These are phyloP conservation scores for Hericium alpestre DNA, from an alignment of 768 basidiomycete genomes.

Conservation along the genomic window DNA sequence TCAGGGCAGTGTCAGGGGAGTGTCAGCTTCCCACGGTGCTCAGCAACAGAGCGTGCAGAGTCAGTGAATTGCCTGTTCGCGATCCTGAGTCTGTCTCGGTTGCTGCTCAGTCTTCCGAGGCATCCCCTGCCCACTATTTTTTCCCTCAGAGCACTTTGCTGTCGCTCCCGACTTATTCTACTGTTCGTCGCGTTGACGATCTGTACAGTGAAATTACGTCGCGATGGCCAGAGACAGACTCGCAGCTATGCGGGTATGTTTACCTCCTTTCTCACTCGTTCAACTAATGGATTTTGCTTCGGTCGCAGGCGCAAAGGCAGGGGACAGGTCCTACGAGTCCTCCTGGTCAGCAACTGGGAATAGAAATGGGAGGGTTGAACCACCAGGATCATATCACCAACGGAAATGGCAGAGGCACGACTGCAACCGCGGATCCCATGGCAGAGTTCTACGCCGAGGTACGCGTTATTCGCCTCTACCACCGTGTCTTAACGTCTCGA, in stretches of 20 bases:
- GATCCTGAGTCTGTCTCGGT: no score
- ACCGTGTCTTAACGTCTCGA: not conserved
- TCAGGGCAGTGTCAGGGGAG: no score
- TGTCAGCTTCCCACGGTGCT: not conserved
- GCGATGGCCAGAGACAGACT: not conserved
- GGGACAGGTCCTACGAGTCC: conserved; percentile 14
- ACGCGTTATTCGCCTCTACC: conserved; percentile 1
- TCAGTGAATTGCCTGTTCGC: no score
- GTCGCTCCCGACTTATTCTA: no score
- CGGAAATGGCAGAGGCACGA: conserved; percentile 11
- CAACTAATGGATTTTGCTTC: not conserved
- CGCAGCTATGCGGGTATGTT: conserved; percentile 14
- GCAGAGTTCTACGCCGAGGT: conserved; percentile 24
- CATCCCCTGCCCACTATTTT: no score
- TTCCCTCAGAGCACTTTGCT: no score
- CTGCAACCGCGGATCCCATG: conserved; percentile 16
- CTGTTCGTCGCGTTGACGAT: no score
- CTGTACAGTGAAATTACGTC: no score
- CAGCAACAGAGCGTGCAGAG: no score
- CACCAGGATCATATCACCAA: conserved; percentile 13
- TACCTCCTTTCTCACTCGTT: not conserved
- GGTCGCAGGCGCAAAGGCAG: conserved; percentile 21
- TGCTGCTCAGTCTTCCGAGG: no score
- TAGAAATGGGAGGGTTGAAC: conserved; percentile 22
- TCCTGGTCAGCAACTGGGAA: conserved; percentile 9